Percentiles rank a stretch among this genome's conserved stretches.
These are phyloP conservation scores for Scolecobasidium constrictum DNA, from an alignment of 2,329 filamentous ascomycete genomes.

Conservation along the genomic window DNA sequence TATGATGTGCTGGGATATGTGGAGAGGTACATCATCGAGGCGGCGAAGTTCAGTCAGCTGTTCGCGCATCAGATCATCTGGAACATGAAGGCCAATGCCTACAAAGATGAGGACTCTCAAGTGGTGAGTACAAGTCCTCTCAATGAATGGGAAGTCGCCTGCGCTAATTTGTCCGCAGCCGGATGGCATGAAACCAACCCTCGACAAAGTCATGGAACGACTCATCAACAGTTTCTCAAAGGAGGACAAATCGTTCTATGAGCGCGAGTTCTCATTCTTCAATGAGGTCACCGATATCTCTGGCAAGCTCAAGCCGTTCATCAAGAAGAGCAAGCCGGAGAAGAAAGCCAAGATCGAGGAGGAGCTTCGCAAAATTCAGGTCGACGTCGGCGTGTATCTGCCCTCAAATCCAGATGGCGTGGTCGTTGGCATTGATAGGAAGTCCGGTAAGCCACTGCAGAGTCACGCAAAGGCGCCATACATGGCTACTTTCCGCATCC, in stretches of 20 bases:
- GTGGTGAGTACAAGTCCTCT: constrained; percentile 52
- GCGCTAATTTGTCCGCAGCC: constrained; percentile 45
- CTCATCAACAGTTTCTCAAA: constrained; percentile 73
- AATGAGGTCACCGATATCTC: constrained; percentile 93
- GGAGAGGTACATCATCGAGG: constrained; percentile 92
- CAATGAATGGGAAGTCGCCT: not conserved
- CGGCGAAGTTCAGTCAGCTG: constrained; percentile 91
- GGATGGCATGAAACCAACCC: constrained; percentile 82
- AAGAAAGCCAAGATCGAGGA: constrained; percentile 99
- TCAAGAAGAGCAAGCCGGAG: constrained; percentile 85
- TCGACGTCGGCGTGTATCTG: constrained; percentile 93
- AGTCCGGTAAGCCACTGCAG: constrained; percentile 93
- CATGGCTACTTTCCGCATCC: constrained; percentile 97
- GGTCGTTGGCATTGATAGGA: constrained; percentile 94
- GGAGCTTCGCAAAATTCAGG: constrained; percentile 91
- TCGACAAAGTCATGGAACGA: constrained; percentile 80
- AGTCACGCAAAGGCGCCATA: constrained; percentile 97
- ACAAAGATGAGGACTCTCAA: constrained; percentile 88
- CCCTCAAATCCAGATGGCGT: constrained; percentile 95
- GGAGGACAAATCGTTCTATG: constrained; percentile 76
- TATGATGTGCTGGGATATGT: constrained; percentile 93
- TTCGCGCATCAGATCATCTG: constrained; percentile 99
- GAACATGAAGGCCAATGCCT: constrained; percentile 99
- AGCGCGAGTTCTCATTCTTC: constrained; percentile 96
- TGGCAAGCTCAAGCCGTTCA: constrained; percentile 86